Base-by-base conservation (phyloP, 495 filamentous ascomycete genomes). In the Barbatosphaeria neglecta region DNA sequence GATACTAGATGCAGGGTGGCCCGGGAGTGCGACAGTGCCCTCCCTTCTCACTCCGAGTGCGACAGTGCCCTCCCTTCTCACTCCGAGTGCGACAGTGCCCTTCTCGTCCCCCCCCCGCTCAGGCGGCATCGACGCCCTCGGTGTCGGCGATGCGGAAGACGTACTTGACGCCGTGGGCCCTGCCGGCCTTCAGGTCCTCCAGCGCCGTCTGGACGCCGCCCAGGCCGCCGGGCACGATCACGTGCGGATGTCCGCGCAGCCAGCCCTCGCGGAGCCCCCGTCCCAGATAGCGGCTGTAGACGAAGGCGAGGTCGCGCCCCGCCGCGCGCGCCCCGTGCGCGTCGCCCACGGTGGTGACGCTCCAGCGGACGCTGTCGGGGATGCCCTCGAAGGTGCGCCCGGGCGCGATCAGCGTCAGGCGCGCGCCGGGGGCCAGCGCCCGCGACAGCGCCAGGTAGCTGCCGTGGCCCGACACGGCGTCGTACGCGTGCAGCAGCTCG, bases 61-160 rank as follows among this genome's bases (percentile, higher is more conserved):
- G n/a, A n/a, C n/a, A n/a, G n/a, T n/a, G n/a, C n/a, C n/a, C n/a
- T n/a, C n/a, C n/a, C n/a, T n/a, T n/a, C n/a, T n/a, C n/a, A n/a
- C n/a, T n/a, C n/a, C n/a, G n/a, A n/a, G n/a, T n/a, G n/a, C n/a
- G n/a, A n/a, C n/a, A n/a, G n/a, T n/a, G n/a, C n/a, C n/a, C n/a
- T n/a, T n/a, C n/a, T n/a, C n/a, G n/a, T n/a, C n/a, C n/a, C n/a
- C n/a, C n/a, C n/a, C n/a, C n/a, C n/a, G n/a, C n/a, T n/a, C n/a
- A n/a, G n/a, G n/a, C n/a, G 31, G 11, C 31, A 16, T 25, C 44
- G 18, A 64, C 55, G 4, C 64, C 61, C 48, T 67, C 63, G 20
- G 82, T 85, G 28, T 87, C 81, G 37, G 52, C 75, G 62, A 87
- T 78, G 23, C 78, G 60, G 46, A 83, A 78, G 2, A 87, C 74